Conservation (phyloP, 2,329 filamentous ascomycete species). For the Epicoccum nigrum region DNA sequence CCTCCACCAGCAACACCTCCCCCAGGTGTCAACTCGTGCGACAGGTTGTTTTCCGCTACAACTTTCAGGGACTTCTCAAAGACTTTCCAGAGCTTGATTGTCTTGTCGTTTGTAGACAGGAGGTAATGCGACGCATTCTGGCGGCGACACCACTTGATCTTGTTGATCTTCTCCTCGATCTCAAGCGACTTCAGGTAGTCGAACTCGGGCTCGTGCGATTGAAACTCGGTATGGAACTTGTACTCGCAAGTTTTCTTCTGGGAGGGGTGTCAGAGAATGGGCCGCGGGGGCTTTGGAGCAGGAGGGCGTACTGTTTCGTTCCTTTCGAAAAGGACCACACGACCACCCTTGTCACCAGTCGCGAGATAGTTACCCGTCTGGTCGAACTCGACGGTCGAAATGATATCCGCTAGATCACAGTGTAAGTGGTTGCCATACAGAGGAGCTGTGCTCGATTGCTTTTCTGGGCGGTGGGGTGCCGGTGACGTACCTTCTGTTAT, state of each 20-base stretch:
- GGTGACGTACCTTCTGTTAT: slow-evolving; percentile 82
- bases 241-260: slow-evolving; percentile 99
- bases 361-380: slow-evolving; percentile 89
- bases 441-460: background rate
- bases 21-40: slow-evolving; percentile 85
- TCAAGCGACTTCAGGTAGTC: slow-evolving; percentile 99
- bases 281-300: background rate
- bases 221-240: slow-evolving; percentile 99
- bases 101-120: slow-evolving; percentile 98
- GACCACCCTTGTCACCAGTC: slow-evolving; percentile 86
- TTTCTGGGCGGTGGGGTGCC: slow-evolving; percentile 11
- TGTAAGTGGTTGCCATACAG: slow-evolving; percentile 21
- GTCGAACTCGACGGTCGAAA: slow-evolving; percentile 89
- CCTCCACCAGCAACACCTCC: slow-evolving; percentile 74
- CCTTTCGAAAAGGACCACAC: slow-evolving; percentile 85
- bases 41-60: slow-evolving; percentile 97
- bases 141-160: slow-evolving; percentile 99
- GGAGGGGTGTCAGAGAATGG: slow-evolving; percentile 18
- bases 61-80: slow-evolving; percentile 99
- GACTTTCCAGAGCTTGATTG: slow-evolving; percentile 99
- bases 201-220: slow-evolving; percentile 99
- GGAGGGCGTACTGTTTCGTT: slow-evolving; percentile 83
- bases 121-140: slow-evolving; percentile 99
- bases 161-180: slow-evolving; percentile 99
- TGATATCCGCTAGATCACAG: slow-evolving; percentile 73